These are phyloP conservation scores for Macaranga tanarius DNA, from an alignment of 441 rosid species.

Conservation along the genomic window DNA sequence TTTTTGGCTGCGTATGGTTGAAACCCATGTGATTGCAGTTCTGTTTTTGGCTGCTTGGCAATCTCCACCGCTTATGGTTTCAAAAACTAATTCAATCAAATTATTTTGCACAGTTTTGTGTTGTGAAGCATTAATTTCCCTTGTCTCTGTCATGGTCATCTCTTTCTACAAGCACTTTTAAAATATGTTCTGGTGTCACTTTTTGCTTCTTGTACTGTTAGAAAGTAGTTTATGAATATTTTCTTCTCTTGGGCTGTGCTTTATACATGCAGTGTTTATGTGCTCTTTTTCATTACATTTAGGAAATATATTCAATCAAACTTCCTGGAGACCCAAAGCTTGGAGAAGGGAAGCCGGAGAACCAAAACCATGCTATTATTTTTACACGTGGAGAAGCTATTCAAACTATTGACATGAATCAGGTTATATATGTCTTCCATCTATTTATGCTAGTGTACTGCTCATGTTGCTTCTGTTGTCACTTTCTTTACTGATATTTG, in stretches of 20 bases:
- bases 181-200: background rate
- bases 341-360: conserved; percentile 97
- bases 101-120: background rate
- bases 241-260: background rate
- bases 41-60: background rate
- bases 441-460: background rate
- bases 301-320: conserved; percentile 93
- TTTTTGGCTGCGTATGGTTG: background rate
- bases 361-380: conserved; percentile 85
- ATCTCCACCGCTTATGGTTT: background rate
- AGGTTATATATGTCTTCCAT: conserved; percentile 41
- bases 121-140: background rate
- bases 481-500: background rate
- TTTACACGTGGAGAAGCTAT: conserved; percentile 98
- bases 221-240: background rate
- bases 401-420: conserved; percentile 99
- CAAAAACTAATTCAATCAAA: background rate
- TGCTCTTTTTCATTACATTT: conserved; percentile 22
- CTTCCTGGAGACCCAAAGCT: conserved; percentile 99
- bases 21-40: background rate
- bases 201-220: background rate
- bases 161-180: background rate
- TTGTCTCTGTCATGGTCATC: background rate
- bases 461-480: background rate
- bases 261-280: background rate